Base-by-base conservation (phyloP, 495 filamentous ascomycete species). In the Eremomyces bilateralis region DNA sequence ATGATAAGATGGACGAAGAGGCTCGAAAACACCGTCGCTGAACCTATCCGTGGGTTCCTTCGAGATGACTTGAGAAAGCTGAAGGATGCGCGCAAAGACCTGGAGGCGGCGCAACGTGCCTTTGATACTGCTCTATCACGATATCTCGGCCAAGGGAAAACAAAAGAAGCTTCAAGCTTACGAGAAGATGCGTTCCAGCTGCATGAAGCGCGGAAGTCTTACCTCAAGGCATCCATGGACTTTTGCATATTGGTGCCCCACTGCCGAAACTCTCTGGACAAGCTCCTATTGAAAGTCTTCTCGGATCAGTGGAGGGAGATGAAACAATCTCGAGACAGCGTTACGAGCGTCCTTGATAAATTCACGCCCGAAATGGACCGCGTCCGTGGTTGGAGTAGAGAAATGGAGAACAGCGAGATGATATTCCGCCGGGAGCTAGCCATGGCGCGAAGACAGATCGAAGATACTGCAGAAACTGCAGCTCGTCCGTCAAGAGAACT, bases 121-220 rank as follows among this genome's bases (percentile, higher is more conserved):
- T 85, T 80, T 43, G 88, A 97, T 46, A 64, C 64, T 21, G 64
- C 80, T 8, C 62, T 90, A 28, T 65, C 80, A 20, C 67, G 83
- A 29, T 94, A 90, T 48, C 63, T 76, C 3, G 59, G 63, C 3
- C 85, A 93, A 54, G 75, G 73, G 20, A 97, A 92, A 56, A 76
- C 80, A 2, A 95, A 94, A 54, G 88, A 97, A 51, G 68, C 83
- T 4, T 91, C 81, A 10, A 65, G 80, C 0, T 59, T 97, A 34
- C 63, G 90, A 31, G 88, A 97, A 52, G 88, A 97, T 54, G 85
- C 90, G 0, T 97, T 95, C 47, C 75, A 88, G 51, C 71, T 97
- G 22, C 88, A 92, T 42, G 90, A 95, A 62, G 78, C 83, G 12
- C 71, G 85, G 32, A 85, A 83, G 53, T 70, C 72, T 13, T 97